Conservation (phyloP, 371 early-diverging fungal species). For the Actinomortierella wolfii region DNA sequence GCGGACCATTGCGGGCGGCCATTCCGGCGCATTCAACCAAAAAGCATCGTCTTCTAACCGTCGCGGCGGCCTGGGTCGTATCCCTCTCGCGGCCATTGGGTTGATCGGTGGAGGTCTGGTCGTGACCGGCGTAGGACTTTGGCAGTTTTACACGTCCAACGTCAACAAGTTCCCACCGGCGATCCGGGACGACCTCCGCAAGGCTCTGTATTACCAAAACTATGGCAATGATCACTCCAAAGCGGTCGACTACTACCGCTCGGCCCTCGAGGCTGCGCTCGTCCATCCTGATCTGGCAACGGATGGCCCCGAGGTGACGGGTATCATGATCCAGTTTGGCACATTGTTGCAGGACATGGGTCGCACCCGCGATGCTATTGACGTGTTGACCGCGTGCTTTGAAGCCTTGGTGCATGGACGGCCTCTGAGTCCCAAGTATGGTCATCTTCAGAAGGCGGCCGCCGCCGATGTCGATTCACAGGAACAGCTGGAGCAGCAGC, state of each 20-base stretch:
- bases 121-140: slow-evolving; percentile 56
- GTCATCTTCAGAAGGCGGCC: not conserved
- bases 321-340: slow-evolving; percentile 69
- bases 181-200: slow-evolving; percentile 60
- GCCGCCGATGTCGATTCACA: not conserved
- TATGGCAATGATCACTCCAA: slow-evolving; percentile 51
- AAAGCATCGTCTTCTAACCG: too few relatives aligned
- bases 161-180: slow-evolving; percentile 61
- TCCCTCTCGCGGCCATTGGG: slow-evolving; percentile 35
- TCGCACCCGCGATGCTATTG: slow-evolving; percentile 57
- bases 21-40: too few relatives aligned
- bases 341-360: slow-evolving; percentile 55
- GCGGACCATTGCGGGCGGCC: too few relatives aligned
- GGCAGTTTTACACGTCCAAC: slow-evolving; percentile 59
- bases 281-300: slow-evolving; percentile 52
- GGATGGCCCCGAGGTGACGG: slow-evolving; percentile 60
- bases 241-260: slow-evolving; percentile 56
- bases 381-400: slow-evolving; percentile 54
- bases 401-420: slow-evolving; percentile 46
- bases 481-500: not conserved
- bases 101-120: slow-evolving; percentile 50
- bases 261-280: slow-evolving; percentile 54
- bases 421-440: slow-evolving; percentile 21
- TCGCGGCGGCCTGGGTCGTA: too few relatives aligned
- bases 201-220: slow-evolving; percentile 66